Conservation (phyloP, 768 basidiomycete genomes). For the Imleria badia region DNA sequence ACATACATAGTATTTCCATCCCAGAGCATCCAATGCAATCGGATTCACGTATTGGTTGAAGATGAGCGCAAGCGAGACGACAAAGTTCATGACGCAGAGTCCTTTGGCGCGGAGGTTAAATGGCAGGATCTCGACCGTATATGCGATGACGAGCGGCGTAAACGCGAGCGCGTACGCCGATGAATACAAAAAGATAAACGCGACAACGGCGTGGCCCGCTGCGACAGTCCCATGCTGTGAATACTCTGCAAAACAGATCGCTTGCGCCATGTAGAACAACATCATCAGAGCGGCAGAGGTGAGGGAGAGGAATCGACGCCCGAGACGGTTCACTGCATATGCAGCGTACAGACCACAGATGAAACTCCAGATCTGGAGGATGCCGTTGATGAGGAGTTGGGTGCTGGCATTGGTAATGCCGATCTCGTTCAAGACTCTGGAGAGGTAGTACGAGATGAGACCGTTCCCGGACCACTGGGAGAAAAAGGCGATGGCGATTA, state of each 20-base stretch:
- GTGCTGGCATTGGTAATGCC: conserved; percentile 54
- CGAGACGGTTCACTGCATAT: conserved; percentile 53
- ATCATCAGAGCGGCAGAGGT: conserved; percentile 56
- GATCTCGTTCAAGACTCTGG: conserved; percentile 62
- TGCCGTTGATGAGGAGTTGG: conserved; percentile 62
- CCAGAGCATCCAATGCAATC: conserved; percentile 55
- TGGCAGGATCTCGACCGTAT: conserved; percentile 77
- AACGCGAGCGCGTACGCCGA: conserved; percentile 68
- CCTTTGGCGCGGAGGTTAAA: conserved; percentile 80
- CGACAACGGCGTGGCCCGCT: conserved; percentile 50
- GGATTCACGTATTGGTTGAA: conserved; percentile 84
- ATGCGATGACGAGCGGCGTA: conserved; percentile 65
- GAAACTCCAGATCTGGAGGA: conserved; percentile 48
- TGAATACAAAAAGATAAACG: conserved; percentile 59
- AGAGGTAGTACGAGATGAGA: conserved; percentile 72
- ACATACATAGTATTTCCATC: conserved; percentile 47
- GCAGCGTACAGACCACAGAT: conserved; percentile 14
- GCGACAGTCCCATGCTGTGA: conserved; percentile 38
- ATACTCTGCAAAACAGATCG: conserved; percentile 61
- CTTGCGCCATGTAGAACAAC: conserved; percentile 67
- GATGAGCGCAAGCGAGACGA: conserved; percentile 62
- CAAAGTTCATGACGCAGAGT: conserved; percentile 71
- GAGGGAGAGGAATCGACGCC: conserved; percentile 67
- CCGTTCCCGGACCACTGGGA: conserved; percentile 80
- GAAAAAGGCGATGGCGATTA: conserved; percentile 66